These are phyloP conservation scores for Fusarium globosum DNA, from an alignment of 2,329 filamentous ascomycete genomes.

Conservation along the genomic window DNA sequence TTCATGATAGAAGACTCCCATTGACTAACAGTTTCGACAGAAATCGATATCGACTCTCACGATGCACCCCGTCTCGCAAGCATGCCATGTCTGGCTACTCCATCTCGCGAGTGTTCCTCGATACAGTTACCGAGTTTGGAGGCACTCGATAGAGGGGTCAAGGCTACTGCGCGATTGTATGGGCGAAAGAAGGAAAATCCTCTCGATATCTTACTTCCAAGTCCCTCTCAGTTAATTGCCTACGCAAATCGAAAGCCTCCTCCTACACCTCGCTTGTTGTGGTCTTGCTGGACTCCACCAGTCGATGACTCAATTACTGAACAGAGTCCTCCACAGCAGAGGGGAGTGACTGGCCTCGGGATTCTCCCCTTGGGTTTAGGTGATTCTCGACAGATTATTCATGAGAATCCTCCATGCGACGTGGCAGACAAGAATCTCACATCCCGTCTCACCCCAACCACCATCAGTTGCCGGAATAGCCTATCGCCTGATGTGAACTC, in stretches of 20 bases:
- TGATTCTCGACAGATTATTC: background rate
- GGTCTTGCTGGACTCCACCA: background rate
- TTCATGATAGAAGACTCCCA: background rate
- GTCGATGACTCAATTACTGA: background rate
- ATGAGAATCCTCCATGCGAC: background rate
- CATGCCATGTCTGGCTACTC: background rate
- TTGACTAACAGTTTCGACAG: background rate
- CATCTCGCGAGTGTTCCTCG: background rate
- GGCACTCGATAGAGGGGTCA: background rate
- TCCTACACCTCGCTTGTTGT: background rate
- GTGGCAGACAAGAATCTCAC: slow-evolving; percentile 41
- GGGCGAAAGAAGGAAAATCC: background rate
- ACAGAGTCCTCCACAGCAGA: background rate
- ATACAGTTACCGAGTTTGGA: background rate
- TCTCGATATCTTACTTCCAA: background rate
- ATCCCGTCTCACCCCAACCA: slow-evolving; percentile 50
- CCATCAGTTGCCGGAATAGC: background rate
- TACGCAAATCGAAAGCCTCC: background rate
- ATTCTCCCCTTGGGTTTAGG: background rate
- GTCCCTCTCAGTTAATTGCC: slow-evolving; percentile 44
- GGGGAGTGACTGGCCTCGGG: background rate
- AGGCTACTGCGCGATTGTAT: background rate
- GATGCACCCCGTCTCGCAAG: background rate
- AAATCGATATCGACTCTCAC: background rate
- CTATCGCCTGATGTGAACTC: background rate